phyloP scores from a whole-genome alignment of 78 protist genomes.

The Dictyostelium firmibasis region DNA sequence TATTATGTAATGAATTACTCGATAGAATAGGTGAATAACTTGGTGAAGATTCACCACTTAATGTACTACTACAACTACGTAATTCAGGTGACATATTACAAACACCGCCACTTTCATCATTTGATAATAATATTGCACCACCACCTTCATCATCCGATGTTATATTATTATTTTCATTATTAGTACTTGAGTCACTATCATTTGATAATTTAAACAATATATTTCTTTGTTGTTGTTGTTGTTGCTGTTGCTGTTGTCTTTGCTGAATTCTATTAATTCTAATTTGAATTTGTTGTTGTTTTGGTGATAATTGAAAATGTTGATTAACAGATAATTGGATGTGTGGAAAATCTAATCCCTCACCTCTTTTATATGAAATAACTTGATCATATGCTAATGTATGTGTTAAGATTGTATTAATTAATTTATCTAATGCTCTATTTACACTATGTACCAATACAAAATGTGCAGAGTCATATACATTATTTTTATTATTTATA shows the following conservation, averaged over 20 bases:
- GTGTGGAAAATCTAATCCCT: slow-evolving; percentile 56
- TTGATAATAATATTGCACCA: background rate
- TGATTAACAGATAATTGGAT: background rate
- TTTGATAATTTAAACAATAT: background rate
- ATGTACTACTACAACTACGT: background rate
- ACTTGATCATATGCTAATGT: slow-evolving; percentile 38
- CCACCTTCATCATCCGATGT: background rate
- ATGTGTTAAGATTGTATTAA: slow-evolving; percentile 18
- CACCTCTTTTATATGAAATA: slow-evolving; percentile 51
- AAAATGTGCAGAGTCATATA: slow-evolving; percentile 25
- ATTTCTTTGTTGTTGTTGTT: background rate
- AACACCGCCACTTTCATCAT: background rate
- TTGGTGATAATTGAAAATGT: slow-evolving; percentile 2
- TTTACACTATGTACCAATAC: slow-evolving; percentile 17
- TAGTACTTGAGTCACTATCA: background rate
- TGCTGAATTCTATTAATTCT: background rate
- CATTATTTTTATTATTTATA: background rate
- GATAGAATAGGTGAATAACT: background rate
- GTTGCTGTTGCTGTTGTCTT: background rate
- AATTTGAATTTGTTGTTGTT: background rate
- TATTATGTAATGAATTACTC: slow-evolving; percentile 1
- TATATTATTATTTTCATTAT: background rate
- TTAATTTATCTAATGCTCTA: slow-evolving; percentile 23
- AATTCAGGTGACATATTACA: background rate
- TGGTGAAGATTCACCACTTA: background rate